These are phyloP conservation scores for Casuarina equisetifolia DNA, from an alignment of 306 rosid genomes.

Conservation along the genomic window DNA sequence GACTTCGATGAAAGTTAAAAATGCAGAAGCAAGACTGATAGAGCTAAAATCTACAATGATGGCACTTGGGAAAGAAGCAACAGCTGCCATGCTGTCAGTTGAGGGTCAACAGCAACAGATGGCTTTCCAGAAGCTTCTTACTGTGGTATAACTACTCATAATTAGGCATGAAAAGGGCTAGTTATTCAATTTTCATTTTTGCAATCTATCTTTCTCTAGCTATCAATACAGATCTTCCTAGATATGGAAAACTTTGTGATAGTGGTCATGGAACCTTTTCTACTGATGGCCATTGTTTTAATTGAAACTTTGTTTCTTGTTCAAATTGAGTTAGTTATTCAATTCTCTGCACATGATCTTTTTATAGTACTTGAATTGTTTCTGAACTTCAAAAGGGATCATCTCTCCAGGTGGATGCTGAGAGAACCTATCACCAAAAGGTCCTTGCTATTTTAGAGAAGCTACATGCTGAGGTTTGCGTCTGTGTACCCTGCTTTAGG, in stretches of 20 bases:
- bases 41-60: slow-evolving; percentile 79
- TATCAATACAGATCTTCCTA: background rate
- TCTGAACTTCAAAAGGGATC: slow-evolving; percentile 23
- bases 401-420: slow-evolving; percentile 72
- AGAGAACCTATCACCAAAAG: slow-evolving; percentile 74
- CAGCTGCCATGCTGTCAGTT: slow-evolving; percentile 84
- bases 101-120: slow-evolving; percentile 84
- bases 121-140: slow-evolving; percentile 67
- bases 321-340: background rate
- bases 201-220: background rate
- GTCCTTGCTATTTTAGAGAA: slow-evolving; percentile 71
- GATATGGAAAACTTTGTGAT: background rate
- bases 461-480: slow-evolving; percentile 72
- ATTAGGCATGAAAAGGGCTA: slow-evolving; percentile 13
- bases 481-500: slow-evolving; percentile 19
- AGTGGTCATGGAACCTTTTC: background rate
- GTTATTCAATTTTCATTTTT: background rate
- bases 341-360: background rate
- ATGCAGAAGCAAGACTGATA: slow-evolving; percentile 70
- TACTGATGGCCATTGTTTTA: background rate
- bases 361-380: slow-evolving; percentile 12
- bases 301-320: background rate
- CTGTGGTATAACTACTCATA: slow-evolving; percentile 55
- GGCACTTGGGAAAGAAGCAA: slow-evolving; percentile 91
- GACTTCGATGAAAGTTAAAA: slow-evolving; percentile 71